phyloP scores from a whole-genome alignment of 2,329 filamentous ascomycete species.

The Xylariaceae sp. region DNA sequence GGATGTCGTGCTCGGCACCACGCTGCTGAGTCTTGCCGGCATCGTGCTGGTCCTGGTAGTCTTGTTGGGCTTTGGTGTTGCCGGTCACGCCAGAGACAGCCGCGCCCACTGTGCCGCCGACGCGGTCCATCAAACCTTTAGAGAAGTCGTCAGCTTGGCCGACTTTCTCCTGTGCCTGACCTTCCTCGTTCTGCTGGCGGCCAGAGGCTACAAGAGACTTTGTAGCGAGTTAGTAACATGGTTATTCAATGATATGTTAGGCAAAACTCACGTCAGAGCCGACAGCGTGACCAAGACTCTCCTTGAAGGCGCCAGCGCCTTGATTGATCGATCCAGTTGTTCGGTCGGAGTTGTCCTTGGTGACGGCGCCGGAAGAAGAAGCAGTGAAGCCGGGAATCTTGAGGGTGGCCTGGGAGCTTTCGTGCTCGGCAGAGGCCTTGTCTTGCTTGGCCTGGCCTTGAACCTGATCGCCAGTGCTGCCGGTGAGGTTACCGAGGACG shows the following conservation, averaged over 20 bases:
- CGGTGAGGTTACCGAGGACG: slow-evolving; percentile 69
- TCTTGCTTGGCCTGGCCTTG: slow-evolving; percentile 65
- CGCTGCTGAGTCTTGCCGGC: slow-evolving; percentile 81
- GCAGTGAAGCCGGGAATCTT: slow-evolving; percentile 73
- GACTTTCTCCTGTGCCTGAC: slow-evolving; percentile 58
- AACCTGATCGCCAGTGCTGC: slow-evolving; percentile 64
- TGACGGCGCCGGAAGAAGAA: slow-evolving; percentile 66
- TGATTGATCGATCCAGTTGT: slow-evolving; percentile 78
- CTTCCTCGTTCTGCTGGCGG: slow-evolving; percentile 73
- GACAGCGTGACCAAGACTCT: slow-evolving; percentile 70
- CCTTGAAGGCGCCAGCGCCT: slow-evolving; percentile 82
- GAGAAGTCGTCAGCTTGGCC: slow-evolving; percentile 70
- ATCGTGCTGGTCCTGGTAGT: slow-evolving; percentile 70
- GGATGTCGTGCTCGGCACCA: slow-evolving; percentile 76
- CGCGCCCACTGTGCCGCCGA: slow-evolving; percentile 68
- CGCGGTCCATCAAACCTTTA: slow-evolving; percentile 63
- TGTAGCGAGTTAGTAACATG: neutral
- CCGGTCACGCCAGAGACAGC: slow-evolving; percentile 72
- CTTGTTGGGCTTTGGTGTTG: slow-evolving; percentile 61
- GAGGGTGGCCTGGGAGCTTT: slow-evolving; percentile 70
- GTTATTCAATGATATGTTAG: neutral
- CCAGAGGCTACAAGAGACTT: slow-evolving; percentile 70
- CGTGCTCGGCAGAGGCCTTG: slow-evolving; percentile 64
- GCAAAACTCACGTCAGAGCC: slow-evolving; percentile 62
- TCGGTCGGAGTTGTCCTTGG: slow-evolving; percentile 71